Evolutionary conservation across 306 rosid genomes (phyloP), one percentile per base, ranked within the genome.

Genomic region (Hippophae gyantsensis): DNA sequence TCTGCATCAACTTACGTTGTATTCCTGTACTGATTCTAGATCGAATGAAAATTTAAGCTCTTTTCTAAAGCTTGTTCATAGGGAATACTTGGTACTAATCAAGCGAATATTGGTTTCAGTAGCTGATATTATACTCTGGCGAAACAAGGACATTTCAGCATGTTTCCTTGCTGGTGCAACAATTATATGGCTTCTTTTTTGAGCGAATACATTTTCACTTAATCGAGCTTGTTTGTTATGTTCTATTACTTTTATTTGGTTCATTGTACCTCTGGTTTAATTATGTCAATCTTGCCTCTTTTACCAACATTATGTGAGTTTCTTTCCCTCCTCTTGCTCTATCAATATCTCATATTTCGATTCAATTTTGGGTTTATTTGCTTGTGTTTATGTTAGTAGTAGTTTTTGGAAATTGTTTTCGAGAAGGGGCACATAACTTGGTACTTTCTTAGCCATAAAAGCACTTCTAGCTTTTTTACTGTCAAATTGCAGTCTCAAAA

Each of bases 51-150:
- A 10, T 10, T 14, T 48, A n/a, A 48, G n/a, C 13, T 49, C 3
- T 49, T 5, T 49, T n/a, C n/a, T 49, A 13, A 7, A 5, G 13
- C 13, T 13, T 54, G 32, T 42, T 41, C 41, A 4, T 2, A 32
- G 38, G 38, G 38, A 32, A 13, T 54, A 51, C 26, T 49, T 6
- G 12, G 38, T 4, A 32, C 38, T 32, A 32, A 32, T 32, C 0
- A 32, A 32, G 38, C 0, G 38, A 32, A 32, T 32, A 2, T 50
- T 73, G 14, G 64, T 45, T 63, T 57, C 69, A 79, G 93, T 10
- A 52, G 93, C 93, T 75, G 84, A 77, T 57, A 70, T 85, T 57
- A 63, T 85, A 58, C 81, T 85, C 0, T 82, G 93, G 93, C 66
- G 82, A 65, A 55, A 79, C 53, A 77, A 75, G 77, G 45, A 54